These are phyloP conservation scores for Chamaecyparis obtusa DNA, from an alignment of 75 land plant species.

Conservation along the genomic window DNA sequence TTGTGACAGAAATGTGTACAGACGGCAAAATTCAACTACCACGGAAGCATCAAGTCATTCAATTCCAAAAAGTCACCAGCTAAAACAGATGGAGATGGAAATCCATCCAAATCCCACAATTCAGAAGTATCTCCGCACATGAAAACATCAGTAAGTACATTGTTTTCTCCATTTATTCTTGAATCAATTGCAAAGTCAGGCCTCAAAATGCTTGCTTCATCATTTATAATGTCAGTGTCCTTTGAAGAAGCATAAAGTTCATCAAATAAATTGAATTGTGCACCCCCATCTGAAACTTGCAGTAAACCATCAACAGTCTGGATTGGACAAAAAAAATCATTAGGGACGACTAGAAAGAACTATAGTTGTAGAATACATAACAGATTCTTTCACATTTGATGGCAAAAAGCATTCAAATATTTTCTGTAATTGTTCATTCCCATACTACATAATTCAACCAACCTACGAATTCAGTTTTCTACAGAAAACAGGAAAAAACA, in stretches of 20 bases:
- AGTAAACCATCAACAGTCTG: neutral
- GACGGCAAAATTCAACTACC: neutral
- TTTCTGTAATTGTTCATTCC: neutral
- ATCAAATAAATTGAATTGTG: neutral
- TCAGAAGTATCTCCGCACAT: neutral
- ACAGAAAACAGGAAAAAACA: neutral
- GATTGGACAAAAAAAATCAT: neutral
- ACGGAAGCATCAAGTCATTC: neutral
- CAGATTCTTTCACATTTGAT: neutral
- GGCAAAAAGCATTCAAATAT: neutral
- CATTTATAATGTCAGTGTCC: neutral
- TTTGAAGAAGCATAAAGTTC: neutral
- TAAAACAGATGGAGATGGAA: neutral
- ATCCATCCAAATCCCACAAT: neutral
- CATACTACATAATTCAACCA: neutral
- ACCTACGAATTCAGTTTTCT: neutral
- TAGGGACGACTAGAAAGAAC: neutral
- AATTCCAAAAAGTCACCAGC: slow-evolving; percentile 7
- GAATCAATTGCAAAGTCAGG: neutral
- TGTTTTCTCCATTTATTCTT: neutral
- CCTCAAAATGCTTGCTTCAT: neutral
- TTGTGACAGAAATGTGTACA: neutral
- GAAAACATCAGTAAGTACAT: neutral
- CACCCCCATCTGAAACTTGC: neutral
- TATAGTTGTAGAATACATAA: neutral